Evolutionary conservation across 2,329 filamentous ascomycete genomes (phyloP).

Genomic region (Monosporascus sp.): DNA sequence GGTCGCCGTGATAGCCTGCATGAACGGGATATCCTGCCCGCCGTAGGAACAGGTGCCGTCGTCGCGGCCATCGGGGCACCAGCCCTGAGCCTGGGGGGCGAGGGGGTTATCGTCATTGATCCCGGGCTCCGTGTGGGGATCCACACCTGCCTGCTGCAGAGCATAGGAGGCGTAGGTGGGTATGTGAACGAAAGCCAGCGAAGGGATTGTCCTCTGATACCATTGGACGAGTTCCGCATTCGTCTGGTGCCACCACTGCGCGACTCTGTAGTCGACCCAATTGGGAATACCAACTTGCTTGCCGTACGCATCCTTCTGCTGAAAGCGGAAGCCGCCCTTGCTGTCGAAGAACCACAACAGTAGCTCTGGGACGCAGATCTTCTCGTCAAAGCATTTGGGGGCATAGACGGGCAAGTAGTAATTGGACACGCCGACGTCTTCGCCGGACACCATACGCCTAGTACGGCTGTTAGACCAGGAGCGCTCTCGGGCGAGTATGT

Average conservation of each 20-base stretch:
- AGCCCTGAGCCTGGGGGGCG: conserved; percentile 38
- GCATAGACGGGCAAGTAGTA: conserved; percentile 43
- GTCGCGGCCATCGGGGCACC: conserved; percentile 35
- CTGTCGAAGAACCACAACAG: conserved; percentile 72
- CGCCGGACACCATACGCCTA: conserved; percentile 31
- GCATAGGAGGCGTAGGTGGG: conserved; percentile 38
- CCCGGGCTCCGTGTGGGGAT: conserved; percentile 35
- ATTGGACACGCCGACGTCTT: conserved; percentile 38
- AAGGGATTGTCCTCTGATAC: conserved; percentile 34
- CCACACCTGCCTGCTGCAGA: conserved; percentile 32
- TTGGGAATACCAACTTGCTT: conserved; percentile 31
- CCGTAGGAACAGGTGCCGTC: conserved; percentile 36
- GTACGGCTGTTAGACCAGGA: conserved; percentile 34
- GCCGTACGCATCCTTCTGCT: conserved; percentile 26
- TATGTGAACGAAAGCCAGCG: conserved; percentile 45
- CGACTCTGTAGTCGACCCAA: conserved; percentile 42
- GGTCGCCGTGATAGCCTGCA: conserved; percentile 53
- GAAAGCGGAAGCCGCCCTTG: conserved; percentile 50
- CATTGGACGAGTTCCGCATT: conserved; percentile 24
- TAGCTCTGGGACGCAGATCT: conserved; percentile 32
- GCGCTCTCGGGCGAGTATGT: conserved; percentile 38
- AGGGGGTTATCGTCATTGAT: conserved; percentile 40
- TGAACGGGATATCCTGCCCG: conserved; percentile 54
- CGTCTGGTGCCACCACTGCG: conserved; percentile 37
- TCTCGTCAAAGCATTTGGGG: conserved; percentile 24